Evolutionary conservation across 805 yeast genomes (phyloP).

Genomic region (Saccharomyces paradoxus): DNA sequence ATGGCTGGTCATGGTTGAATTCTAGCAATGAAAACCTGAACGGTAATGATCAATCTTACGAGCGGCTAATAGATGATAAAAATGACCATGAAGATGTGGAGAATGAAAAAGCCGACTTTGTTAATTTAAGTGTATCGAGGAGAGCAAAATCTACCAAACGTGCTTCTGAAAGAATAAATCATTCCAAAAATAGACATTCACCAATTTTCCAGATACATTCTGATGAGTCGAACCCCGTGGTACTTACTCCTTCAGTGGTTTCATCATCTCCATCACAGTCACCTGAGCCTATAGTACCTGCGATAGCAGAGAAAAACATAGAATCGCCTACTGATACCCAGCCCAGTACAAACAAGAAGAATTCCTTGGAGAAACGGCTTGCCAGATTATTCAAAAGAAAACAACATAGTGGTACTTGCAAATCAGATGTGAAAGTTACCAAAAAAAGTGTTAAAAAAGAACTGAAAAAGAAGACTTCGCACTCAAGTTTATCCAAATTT

Average conservation of each 20-base stretch:
- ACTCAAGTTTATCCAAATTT: conserved; percentile 8
- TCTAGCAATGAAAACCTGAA: neutral
- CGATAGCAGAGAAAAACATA: neutral
- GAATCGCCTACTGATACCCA: neutral
- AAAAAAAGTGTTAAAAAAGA: neutral
- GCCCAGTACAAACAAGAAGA: conserved; percentile 2
- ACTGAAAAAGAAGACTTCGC: conserved; percentile 7
- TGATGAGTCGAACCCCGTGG: neutral
- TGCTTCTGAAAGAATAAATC: conserved; percentile 21
- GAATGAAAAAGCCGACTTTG: conserved; percentile 6
- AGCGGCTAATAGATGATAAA: neutral
- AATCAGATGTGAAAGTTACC: neutral
- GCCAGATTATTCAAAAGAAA: conserved; percentile 19
- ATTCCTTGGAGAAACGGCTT: conserved; percentile 20
- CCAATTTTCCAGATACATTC: conserved; percentile 11
- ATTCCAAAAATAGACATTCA: conserved; percentile 32
- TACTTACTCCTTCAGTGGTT: neutral
- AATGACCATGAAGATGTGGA: neutral
- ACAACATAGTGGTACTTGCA: conserved; percentile 4
- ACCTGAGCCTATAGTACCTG: neutral
- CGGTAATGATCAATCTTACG: neutral
- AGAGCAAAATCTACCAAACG: conserved; percentile 5
- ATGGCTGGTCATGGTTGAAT: neutral
- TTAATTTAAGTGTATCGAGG: conserved; percentile 5
- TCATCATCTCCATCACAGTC: neutral